Evolutionary conservation across 2,329 filamentous ascomycete genomes (phyloP).

Genomic region (Phialophora expanda): DNA sequence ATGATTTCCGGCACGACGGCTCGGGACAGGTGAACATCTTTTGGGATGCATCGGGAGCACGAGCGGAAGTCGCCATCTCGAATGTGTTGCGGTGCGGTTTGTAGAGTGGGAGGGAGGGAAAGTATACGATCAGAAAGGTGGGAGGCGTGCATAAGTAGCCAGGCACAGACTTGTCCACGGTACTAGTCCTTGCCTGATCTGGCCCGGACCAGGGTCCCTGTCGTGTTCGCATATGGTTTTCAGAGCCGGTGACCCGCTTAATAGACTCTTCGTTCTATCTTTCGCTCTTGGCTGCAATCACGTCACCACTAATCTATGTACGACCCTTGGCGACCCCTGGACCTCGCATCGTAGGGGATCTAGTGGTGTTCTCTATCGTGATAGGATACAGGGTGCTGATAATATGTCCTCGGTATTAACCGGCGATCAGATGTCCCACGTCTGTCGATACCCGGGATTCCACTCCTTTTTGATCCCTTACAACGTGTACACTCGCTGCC

Average conservation of each 20-base stretch:
- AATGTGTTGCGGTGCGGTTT: background rate
- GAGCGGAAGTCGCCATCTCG: background rate
- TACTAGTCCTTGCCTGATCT: no score
- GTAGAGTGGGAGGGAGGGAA: background rate
- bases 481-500: background rate
- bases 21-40: slow-evolving; percentile 38
- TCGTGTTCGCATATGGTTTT: background rate
- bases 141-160: background rate
- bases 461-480: background rate
- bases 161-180: no score
- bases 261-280: background rate
- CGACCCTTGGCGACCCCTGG: background rate
- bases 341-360: background rate
- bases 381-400: background rate
- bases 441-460: background rate
- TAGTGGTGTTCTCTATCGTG: background rate
- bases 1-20: background rate
- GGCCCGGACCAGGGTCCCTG: background rate
- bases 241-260: background rate
- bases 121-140: background rate
- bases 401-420: background rate
- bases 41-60: background rate
- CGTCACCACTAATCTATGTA: background rate
- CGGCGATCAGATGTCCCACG: background rate
- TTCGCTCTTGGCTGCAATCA: background rate